A percentile compares a stretch with the other conserved stretches of the same genome.
These are phyloP conservation scores for Penicillium desertorum DNA, from an alignment of 495 filamentous ascomycete species.

Conservation along the genomic window DNA sequence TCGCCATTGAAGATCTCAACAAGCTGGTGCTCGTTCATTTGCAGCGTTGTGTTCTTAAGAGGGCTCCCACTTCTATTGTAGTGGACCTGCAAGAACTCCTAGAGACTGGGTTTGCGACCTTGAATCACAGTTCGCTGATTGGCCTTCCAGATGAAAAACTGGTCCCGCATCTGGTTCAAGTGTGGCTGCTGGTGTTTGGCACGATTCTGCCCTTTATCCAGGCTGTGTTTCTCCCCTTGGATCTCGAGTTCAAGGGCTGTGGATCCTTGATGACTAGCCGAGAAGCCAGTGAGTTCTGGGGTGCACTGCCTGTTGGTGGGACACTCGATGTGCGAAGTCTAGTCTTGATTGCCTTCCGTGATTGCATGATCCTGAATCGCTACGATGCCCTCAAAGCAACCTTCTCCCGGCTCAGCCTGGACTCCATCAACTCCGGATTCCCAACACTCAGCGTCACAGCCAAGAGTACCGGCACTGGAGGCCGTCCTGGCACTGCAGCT, in stretches of 20 bases:
- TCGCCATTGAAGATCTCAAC: slow-evolving; percentile 94
- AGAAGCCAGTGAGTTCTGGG: slow-evolving; percentile 88
- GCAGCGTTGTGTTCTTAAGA: slow-evolving; percentile 70
- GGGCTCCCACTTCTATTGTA: slow-evolving; percentile 65
- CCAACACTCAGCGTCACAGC: slow-evolving; percentile 47
- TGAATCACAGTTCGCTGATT: slow-evolving; percentile 74
- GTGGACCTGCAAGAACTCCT: slow-evolving; percentile 81
- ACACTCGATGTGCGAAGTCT: slow-evolving; percentile 83
- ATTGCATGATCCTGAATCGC: slow-evolving; percentile 79
- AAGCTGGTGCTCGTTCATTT: slow-evolving; percentile 79
- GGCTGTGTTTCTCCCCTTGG: slow-evolving; percentile 90
- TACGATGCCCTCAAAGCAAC: slow-evolving; percentile 83
- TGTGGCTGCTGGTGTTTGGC: slow-evolving; percentile 91
- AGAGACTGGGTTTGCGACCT: slow-evolving; percentile 73
- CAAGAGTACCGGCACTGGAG: slow-evolving; percentile 47
- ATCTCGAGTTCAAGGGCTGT: slow-evolving; percentile 86
- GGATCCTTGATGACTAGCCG: slow-evolving; percentile 72
- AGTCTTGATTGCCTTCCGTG: slow-evolving; percentile 85
- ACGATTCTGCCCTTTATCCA: slow-evolving; percentile 92
- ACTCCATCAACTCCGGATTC: slow-evolving; percentile 66
- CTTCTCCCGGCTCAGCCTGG: slow-evolving; percentile 86
- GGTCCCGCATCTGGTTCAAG: slow-evolving; percentile 82
- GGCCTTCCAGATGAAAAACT: slow-evolving; percentile 77
- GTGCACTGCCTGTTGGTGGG: slow-evolving; percentile 51
- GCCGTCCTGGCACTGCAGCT: slow-evolving; percentile 66